These are phyloP conservation scores for Petunia axillaris DNA, from an alignment of 257 asterid genomes.

Conservation along the genomic window DNA sequence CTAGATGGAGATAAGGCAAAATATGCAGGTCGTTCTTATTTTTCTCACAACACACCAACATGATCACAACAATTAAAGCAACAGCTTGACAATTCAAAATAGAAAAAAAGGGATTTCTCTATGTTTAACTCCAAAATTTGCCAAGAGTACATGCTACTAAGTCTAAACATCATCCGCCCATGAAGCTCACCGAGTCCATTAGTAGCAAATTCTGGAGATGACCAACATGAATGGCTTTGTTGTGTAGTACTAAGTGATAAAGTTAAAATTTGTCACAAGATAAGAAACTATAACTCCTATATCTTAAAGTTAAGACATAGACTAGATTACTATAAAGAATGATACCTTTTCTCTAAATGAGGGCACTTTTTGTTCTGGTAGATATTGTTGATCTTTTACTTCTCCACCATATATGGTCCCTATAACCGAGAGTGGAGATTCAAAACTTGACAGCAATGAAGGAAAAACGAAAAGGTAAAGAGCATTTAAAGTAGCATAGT, in stretches of 20 bases:
- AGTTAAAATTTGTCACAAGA: neutral
- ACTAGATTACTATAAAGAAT: neutral
- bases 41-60: neutral
- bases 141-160: neutral
- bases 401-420: constrained; percentile 42
- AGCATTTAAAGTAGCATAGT: constrained; percentile 37
- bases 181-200: neutral
- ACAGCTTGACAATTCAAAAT: neutral
- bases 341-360: constrained; percentile 50
- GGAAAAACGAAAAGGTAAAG: neutral
- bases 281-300: neutral
- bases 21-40: neutral
- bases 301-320: neutral
- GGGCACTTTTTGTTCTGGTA: constrained; percentile 34
- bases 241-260: neutral
- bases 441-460: constrained; percentile 19
- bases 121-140: neutral
- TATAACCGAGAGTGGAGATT: constrained; percentile 41
- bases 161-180: neutral
- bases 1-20: neutral
- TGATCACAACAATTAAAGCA: neutral
- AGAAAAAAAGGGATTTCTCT: neutral
- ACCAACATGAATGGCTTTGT: neutral
- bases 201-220: constrained; percentile 12
- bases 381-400: constrained; percentile 39